phyloP scores from a whole-genome alignment of 2,329 filamentous ascomycete species.

The Aspergillus hortae region DNA sequence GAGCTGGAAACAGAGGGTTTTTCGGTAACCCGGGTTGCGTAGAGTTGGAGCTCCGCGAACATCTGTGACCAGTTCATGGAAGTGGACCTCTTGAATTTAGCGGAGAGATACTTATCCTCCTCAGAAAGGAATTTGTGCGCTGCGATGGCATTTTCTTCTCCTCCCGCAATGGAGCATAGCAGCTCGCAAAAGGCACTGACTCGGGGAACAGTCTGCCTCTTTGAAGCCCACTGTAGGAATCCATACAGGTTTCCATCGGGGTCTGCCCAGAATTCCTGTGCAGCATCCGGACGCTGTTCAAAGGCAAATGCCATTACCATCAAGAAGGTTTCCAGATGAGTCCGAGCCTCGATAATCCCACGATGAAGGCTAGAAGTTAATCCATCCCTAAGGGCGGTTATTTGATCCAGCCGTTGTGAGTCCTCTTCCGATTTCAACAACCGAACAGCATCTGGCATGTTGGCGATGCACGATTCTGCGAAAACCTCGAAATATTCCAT shows the following conservation, averaged over 20 bases:
- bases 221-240: conserved; percentile 96
- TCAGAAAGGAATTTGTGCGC: conserved; percentile 89
- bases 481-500: conserved; percentile 84
- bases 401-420: conserved; percentile 59
- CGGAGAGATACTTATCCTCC: conserved; percentile 69
- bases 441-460: conserved; percentile 87
- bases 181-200: conserved; percentile 97
- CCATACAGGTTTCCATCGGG: conserved; percentile 89
- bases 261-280: conserved; percentile 86
- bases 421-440: conserved; percentile 86
- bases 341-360: conserved; percentile 45
- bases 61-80: conserved; percentile 93
- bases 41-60: conserved; percentile 83
- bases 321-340: conserved; percentile 79
- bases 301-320: conserved; percentile 90
- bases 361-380: conserved; percentile 39
- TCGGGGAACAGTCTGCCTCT: conserved; percentile 89
- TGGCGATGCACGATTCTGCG: conserved; percentile 87
- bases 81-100: conserved; percentile 75
- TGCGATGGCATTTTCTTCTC: conserved; percentile 74
- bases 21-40: conserved; percentile 73
- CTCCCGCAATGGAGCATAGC: conserved; percentile 81
- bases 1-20: conserved; percentile 52
- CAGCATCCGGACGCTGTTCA: conserved; percentile 77
- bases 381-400: conserved; percentile 44